Percentiles rank a stretch among this genome's conserved stretches.
These are phyloP conservation scores for Endocalyx cinctus DNA, from an alignment of 2,329 filamentous ascomycete genomes.

Conservation along the genomic window DNA sequence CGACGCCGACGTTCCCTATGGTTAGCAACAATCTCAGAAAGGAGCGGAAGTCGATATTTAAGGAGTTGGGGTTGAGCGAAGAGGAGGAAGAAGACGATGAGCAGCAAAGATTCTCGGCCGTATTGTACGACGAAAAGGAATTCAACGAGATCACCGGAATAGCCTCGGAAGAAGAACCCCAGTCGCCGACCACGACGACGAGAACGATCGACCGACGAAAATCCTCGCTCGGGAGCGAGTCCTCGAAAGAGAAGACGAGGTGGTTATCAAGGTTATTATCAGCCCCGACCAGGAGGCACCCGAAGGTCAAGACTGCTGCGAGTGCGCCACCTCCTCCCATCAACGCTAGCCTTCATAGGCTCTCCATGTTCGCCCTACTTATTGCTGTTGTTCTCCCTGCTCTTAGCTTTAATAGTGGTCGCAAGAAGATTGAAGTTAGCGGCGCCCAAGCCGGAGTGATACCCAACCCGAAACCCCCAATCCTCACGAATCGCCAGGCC, in stretches of 20 bases:
- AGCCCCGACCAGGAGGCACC: conserved; percentile 33
- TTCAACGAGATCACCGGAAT: conserved; percentile 25
- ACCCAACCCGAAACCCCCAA: conserved; percentile 14
- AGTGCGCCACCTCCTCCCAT: conserved; percentile 39
- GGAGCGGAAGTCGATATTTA: conserved; percentile 48
- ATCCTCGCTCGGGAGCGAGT: conserved; percentile 14
- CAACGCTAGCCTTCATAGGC: conserved; percentile 36
- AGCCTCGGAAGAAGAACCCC: conserved; percentile 18
- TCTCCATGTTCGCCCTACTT: conserved; percentile 44
- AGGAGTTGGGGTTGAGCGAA: conserved; percentile 43
- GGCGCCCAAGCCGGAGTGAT: conserved; percentile 47
- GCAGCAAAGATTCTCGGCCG: conserved; percentile 13
- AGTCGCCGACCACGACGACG: no score
- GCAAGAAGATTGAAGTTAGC: conserved; percentile 32
- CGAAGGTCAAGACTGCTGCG: conserved; percentile 38
- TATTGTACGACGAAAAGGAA: conserved; percentile 27
- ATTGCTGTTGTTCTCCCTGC: conserved; percentile 47
- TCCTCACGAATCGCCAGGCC: conserved; percentile 36
- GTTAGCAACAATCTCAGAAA: conserved; percentile 43
- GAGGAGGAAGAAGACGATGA: conserved; percentile 22
- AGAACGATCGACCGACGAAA: conserved; percentile 22
- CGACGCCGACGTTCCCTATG: conserved; percentile 36
- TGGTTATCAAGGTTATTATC: conserved; percentile 46
- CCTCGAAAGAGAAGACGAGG: conserved; percentile 15
- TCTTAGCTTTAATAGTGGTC: conserved; percentile 38